phyloP scores from a whole-genome alignment of 139 green algal species.

The Chlamydomonas incerta region DNA sequence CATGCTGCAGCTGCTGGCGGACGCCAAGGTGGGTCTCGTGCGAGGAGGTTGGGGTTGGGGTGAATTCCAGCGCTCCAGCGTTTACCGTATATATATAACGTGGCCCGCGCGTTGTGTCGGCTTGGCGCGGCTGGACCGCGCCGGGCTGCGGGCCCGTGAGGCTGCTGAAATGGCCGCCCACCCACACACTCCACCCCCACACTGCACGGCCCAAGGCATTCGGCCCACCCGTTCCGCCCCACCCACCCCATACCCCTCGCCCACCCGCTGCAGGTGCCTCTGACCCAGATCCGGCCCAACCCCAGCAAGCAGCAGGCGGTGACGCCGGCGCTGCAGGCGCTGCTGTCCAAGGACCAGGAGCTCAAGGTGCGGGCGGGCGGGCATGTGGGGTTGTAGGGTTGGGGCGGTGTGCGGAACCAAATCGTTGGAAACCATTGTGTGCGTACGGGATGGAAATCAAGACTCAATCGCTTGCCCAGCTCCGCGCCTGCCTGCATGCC shows the following conservation, averaged over 20 bases:
- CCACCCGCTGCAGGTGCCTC: conserved; percentile 74
- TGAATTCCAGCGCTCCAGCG: too few relatives aligned
- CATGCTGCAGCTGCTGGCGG: conserved; percentile 76
- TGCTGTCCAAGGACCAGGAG: conserved; percentile 89
- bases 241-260: too few relatives aligned
- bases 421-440: neutral
- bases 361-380: conserved; percentile 73
- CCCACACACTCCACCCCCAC: too few relatives aligned
- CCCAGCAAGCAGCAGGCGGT: conserved; percentile 82
- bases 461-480: neutral
- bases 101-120: too few relatives aligned
- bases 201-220: too few relatives aligned
- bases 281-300: conserved; percentile 86
- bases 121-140: too few relatives aligned
- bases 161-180: too few relatives aligned
- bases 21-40: conserved; percentile 68
- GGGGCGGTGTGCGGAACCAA: too few relatives aligned
- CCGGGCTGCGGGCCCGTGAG: too few relatives aligned
- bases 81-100: too few relatives aligned
- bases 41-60: too few relatives aligned
- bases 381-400: neutral
- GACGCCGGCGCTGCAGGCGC: conserved; percentile 79
- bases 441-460: neutral
- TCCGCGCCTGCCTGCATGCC: neutral
- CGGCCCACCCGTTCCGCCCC: too few relatives aligned